phyloP scores from a whole-genome alignment of 2,329 filamentous ascomycete genomes.

The Penicillium decumbens region DNA sequence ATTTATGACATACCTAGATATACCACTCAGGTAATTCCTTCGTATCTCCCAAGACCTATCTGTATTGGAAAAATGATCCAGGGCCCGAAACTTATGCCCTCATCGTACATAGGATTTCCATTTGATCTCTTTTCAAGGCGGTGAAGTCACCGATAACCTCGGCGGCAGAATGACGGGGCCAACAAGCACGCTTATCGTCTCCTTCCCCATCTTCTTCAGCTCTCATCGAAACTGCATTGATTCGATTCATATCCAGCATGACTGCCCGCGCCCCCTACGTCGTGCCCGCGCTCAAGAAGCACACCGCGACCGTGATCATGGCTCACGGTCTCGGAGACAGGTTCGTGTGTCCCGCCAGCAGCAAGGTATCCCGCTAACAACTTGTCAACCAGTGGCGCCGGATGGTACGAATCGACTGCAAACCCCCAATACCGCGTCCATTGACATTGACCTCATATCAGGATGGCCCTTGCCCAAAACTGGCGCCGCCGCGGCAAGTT shows the following conservation, averaged over 20 bases:
- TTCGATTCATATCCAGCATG: conserved; percentile 33
- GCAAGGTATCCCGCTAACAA: conserved; percentile 1
- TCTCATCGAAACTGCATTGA: not conserved
- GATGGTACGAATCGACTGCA: conserved; percentile 36
- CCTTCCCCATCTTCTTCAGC: not conserved
- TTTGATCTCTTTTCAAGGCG: conserved; percentile 12
- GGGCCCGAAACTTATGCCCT: too few species aligned
- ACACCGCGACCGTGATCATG: conserved; percentile 94
- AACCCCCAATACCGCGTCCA: not conserved
- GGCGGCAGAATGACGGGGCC: conserved; percentile 25
- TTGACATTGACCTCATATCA: conserved; percentile 19
- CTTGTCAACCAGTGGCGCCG: conserved; percentile 41
- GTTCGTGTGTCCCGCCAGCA: conserved; percentile 41
- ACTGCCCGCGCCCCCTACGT: conserved; percentile 56
- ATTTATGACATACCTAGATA: not conserved
- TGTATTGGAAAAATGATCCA: too few species aligned
- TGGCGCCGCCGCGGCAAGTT: conserved; percentile 77
- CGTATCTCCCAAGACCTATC: not conserved
- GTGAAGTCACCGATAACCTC: conserved; percentile 18
- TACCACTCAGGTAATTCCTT: not conserved
- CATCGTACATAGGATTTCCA: not conserved
- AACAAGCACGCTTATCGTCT: conserved; percentile 1
- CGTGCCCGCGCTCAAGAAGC: conserved; percentile 72
- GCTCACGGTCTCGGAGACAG: conserved; percentile 88
- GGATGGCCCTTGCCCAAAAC: conserved; percentile 76